Base-by-base conservation (phyloP, 345 rosid species). In the Citrus inodora region DNA sequence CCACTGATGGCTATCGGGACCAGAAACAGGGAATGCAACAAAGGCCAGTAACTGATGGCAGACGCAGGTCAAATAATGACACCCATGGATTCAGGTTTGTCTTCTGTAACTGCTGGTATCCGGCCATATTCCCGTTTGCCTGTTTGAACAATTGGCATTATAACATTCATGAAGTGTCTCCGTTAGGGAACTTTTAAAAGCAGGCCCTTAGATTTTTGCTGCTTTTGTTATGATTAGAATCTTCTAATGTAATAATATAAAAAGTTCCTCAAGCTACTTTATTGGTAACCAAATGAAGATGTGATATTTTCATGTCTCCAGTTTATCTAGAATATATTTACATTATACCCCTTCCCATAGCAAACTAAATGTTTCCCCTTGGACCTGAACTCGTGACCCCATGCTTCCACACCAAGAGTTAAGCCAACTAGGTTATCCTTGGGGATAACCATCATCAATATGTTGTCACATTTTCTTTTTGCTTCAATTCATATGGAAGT, bases 71-170 rank as follows among this genome's bases (percentile, higher is more conserved):
- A 80, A 92, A 87, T 80, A 89, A 86, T 81, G 96, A 96, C 77
- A 87, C 90, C 22, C 92, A 88, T 83, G 95, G 90, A 37, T 84
- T 87, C 84, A 94, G 98, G 99, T 94, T 84, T 74, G 80, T 48
- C 62, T 76, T 72, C 69, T 71, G 42, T 68, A 40, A 64, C 42
- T 65, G 77, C 62, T 60, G 48, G n/a, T 66, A 30, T 79, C 53
- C 5, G n/a, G 51, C 27, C 59, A 76, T 65, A 55, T 80, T 48
- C 51, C 38, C 13, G 37, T 46, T 19, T 77, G 67, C 19, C 70
- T 75, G 17, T 67, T 66, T 79, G 70, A 33, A 46, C 63, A 73
- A 66, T 77, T 81, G 22, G 22, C 75, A 66, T 55, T 38, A 28
- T 73, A 30, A 48, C 32, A 64, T 74, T 6, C 37, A 27, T 67